These are phyloP conservation scores for Xylaria telfairii DNA, from an alignment of 495 filamentous ascomycete genomes.

Conservation along the genomic window DNA sequence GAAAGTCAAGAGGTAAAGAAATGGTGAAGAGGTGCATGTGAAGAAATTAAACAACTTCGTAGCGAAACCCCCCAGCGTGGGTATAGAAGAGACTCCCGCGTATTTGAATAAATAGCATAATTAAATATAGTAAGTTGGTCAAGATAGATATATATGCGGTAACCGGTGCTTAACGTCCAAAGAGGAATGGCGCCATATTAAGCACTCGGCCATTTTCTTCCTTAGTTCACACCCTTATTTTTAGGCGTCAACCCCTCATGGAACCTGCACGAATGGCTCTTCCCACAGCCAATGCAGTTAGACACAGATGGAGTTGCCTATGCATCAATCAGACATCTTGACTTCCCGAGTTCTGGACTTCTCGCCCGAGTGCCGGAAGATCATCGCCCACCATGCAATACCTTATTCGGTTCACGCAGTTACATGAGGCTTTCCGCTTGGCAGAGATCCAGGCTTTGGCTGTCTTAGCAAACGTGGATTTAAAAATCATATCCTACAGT, in stretches of 20 bases:
- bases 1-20: no score
- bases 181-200: conserved; percentile 20
- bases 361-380: background rate
- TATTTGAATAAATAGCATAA: background rate
- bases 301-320: conserved; percentile 16
- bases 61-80: conserved; percentile 18
- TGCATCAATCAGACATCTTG: background rate
- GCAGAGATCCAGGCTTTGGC: conserved; percentile 89
- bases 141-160: background rate
- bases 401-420: conserved; percentile 88
- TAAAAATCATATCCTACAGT: conserved; percentile 75
- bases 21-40: conserved; percentile 4
- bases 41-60: conserved; percentile 10
- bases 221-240: conserved; percentile 25
- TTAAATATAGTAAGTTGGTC: background rate
- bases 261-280: conserved; percentile 21
- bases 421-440: conserved; percentile 86
- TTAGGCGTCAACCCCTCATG: conserved; percentile 10
- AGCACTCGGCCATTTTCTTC: conserved; percentile 30
- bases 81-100: background rate
- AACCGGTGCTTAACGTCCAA: background rate
- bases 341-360: background rate
- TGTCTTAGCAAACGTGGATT: conserved; percentile 64
- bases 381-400: conserved; percentile 66
- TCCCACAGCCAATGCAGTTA: background rate